Conservation (phyloP, 805 yeast species). For the Barnettozyma vustinii region DNA sequence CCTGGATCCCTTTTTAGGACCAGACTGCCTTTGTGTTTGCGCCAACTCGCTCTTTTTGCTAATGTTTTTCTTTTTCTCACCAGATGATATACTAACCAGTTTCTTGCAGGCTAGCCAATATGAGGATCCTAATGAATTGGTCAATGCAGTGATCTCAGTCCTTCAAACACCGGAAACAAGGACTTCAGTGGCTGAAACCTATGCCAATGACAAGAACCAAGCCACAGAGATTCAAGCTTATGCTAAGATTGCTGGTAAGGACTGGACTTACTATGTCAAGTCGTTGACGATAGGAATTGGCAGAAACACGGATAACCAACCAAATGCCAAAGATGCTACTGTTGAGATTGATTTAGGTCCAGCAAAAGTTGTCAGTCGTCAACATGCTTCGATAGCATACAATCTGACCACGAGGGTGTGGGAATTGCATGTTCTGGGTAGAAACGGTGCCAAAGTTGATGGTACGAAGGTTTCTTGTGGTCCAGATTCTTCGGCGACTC, state of each 20-base stretch:
- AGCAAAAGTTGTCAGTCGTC: slow-evolving; percentile 91
- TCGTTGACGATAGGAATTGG: slow-evolving; percentile 73
- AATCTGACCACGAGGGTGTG: slow-evolving; percentile 71
- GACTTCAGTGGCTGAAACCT: slow-evolving; percentile 68
- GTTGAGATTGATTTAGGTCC: slow-evolving; percentile 93
- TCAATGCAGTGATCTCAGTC: slow-evolving; percentile 68
- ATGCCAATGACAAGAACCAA: slow-evolving; percentile 64
- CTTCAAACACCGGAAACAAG: slow-evolving; percentile 66
- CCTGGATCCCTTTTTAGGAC: not conserved
- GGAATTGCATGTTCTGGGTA: slow-evolving; percentile 79
- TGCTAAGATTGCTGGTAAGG: slow-evolving; percentile 88
- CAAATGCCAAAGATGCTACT: slow-evolving; percentile 14
- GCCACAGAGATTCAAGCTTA: slow-evolving; percentile 89
- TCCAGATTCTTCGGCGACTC: slow-evolving; percentile 39
- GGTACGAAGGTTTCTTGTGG: slow-evolving; percentile 45
- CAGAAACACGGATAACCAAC: slow-evolving; percentile 54
- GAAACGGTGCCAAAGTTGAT: slow-evolving; percentile 93
- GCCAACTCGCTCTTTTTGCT: not conserved
- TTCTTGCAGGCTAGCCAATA: slow-evolving; percentile 24
- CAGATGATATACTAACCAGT: not conserved
- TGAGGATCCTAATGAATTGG: slow-evolving; percentile 57
- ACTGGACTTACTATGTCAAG: slow-evolving; percentile 94
- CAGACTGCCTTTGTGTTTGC: not conserved
- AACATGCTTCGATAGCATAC: slow-evolving; percentile 80
- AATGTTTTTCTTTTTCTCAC: not conserved